Conservation (phyloP, 208 protist genomes). For the Angomonas ambiguus region DNA sequence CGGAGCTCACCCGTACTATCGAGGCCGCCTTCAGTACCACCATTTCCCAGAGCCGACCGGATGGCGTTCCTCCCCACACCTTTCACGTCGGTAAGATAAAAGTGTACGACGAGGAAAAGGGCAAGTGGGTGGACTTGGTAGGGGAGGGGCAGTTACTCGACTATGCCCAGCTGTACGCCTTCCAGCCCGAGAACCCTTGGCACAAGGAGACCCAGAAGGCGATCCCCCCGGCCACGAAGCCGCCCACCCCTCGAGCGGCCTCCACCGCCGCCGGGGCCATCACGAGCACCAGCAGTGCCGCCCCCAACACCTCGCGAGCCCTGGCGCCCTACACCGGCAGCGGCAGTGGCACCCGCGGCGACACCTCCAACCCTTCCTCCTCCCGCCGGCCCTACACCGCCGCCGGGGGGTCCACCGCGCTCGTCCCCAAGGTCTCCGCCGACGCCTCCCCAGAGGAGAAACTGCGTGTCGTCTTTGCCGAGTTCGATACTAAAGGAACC, state of each 20-base stretch:
- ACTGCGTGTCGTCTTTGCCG: constrained; percentile 79
- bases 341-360: too few relatives aligned
- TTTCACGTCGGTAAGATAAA: constrained; percentile 86
- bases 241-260: constrained; percentile 30
- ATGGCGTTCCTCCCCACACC: constrained; percentile 67
- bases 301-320: constrained; percentile 7
- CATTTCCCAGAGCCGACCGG: constrained; percentile 65
- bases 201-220: constrained; percentile 89
- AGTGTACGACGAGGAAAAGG: constrained; percentile 85
- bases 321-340: constrained; percentile 54
- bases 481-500: constrained; percentile 79
- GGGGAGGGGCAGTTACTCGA: constrained; percentile 73
- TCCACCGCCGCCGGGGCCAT: constrained; percentile 14
- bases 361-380: constrained; percentile 30
- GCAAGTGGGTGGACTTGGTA: constrained; percentile 83
- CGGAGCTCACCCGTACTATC: constrained; percentile 57
- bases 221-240: constrained; percentile 78
- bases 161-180: constrained; percentile 89
- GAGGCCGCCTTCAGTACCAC: constrained; percentile 73
- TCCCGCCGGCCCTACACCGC: constrained; percentile 26
- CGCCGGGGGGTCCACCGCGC: constrained; percentile 33
- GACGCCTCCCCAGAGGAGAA: constrained; percentile 86
- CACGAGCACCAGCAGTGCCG: constrained; percentile 9
- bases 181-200: constrained; percentile 87
- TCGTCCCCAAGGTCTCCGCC: constrained; percentile 41